A percentile compares a stretch with the other conserved stretches of the same genome.
These are phyloP conservation scores for Poterioochromonas sp. DNA, from an alignment of 352 stramenopile genomes.

Conservation along the genomic window DNA sequence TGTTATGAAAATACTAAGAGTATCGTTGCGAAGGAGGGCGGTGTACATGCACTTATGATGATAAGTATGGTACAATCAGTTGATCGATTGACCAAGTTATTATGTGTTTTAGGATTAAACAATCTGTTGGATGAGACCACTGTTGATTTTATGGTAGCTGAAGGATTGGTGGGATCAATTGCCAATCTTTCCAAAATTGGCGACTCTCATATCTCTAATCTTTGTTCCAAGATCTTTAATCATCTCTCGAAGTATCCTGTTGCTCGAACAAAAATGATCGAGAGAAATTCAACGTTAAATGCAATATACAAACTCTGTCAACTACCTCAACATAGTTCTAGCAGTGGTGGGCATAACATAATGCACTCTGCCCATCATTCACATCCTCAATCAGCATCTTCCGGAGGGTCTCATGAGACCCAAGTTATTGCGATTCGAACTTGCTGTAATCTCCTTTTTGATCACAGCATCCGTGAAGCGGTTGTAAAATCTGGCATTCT, in stretches of 20 bases:
- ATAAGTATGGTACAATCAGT: slow-evolving; percentile 47
- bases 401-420: not conserved
- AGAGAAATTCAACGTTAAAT: not conserved
- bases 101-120: slow-evolving; percentile 17
- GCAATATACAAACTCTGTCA: not conserved
- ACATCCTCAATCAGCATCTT: not conserved
- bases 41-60: slow-evolving; percentile 49
- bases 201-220: slow-evolving; percentile 3
- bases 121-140: slow-evolving; percentile 26
- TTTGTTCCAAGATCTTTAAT: slow-evolving; percentile 20
- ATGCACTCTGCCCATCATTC: not conserved
- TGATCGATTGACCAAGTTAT: slow-evolving; percentile 18
- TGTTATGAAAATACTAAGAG: slow-evolving; percentile 45
- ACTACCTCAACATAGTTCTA: not conserved
- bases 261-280: slow-evolving; percentile 13
- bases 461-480: not conserved
- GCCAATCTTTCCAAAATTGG: slow-evolving; percentile 14
- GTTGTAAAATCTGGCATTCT: not conserved
- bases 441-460: slow-evolving; percentile 15
- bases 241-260: not conserved
- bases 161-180: slow-evolving; percentile 7
- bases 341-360: too few relatives aligned
- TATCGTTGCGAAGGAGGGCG: slow-evolving; percentile 46
- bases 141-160: not conserved
- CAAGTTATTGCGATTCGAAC: slow-evolving; percentile 5